phyloP scores from a whole-genome alignment of 176 grass and related monocot species.

The Aegilops tauschii region DNA sequence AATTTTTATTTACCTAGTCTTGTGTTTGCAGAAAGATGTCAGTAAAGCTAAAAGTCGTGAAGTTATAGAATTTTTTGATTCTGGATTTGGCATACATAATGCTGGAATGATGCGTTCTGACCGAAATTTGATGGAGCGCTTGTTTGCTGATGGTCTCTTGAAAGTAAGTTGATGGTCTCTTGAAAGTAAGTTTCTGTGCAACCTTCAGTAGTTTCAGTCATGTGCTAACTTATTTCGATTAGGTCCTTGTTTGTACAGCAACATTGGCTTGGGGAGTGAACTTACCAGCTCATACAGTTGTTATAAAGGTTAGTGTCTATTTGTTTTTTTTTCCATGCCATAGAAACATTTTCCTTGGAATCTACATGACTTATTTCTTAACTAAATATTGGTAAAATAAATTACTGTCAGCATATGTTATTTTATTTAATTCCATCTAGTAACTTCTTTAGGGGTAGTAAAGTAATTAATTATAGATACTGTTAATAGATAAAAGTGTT shows the following conservation, averaged over 20 bases:
- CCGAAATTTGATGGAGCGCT: conserved; percentile 81
- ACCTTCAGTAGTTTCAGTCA: conserved; percentile 17
- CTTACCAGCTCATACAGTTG: conserved; percentile 94
- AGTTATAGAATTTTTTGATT: conserved; percentile 86
- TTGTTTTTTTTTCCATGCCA: background rate
- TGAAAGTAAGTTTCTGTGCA: conserved; percentile 57
- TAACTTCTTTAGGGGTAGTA: conserved; percentile 5
- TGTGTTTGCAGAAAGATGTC: conserved; percentile 80
- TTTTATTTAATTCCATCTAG: conserved; percentile 4
- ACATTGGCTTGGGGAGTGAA: conserved; percentile 99
- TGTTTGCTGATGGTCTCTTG: conserved; percentile 81
- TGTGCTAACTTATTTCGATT: conserved; percentile 35
- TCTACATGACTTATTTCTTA: background rate
- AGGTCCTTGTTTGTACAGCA: conserved; percentile 98
- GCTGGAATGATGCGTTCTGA: conserved; percentile 95
- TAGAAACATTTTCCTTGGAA: conserved; percentile 7
- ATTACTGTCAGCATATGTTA: conserved; percentile 17
- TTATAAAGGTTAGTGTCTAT: conserved; percentile 75
- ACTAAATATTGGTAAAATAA: conserved; percentile 10
- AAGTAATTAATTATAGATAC: conserved; percentile 4
- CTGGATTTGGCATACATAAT: conserved; percentile 96
- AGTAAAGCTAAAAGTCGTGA: conserved; percentile 88
- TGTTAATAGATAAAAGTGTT: background rate
- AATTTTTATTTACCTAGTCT: conserved; percentile 25
- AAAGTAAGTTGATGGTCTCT: conserved; percentile 58